These are phyloP conservation scores for Ascochyta viciae-villosae DNA, from an alignment of 2,329 filamentous ascomycete genomes.

Conservation along the genomic window DNA sequence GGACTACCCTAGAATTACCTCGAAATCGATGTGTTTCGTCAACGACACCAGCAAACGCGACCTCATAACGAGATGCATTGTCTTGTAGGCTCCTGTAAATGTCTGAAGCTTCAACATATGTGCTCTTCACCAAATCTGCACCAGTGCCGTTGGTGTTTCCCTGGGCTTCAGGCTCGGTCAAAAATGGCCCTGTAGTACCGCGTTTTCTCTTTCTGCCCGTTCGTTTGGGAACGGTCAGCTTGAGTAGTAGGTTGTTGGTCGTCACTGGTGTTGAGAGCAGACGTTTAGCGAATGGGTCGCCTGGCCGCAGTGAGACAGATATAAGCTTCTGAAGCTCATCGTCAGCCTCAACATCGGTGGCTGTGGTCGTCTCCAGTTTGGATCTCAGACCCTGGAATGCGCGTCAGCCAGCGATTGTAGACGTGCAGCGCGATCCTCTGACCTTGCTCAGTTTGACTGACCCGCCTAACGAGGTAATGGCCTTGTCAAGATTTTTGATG, in stretches of 20 bases:
- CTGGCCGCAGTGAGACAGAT: slow-evolving; percentile 78
- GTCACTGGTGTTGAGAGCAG: slow-evolving; percentile 77
- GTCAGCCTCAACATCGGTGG: slow-evolving; percentile 28
- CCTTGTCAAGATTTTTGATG: slow-evolving; percentile 69
- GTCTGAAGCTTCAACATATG: slow-evolving; percentile 39
- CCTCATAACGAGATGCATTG: slow-evolving; percentile 70
- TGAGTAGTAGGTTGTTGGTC: slow-evolving; percentile 85
- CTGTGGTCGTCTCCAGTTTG: slow-evolving; percentile 31
- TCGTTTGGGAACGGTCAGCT: slow-evolving; percentile 83
- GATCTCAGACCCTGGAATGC: slow-evolving; percentile 35
- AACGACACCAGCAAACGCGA: slow-evolving; percentile 75
- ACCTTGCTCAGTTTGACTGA: slow-evolving; percentile 62
- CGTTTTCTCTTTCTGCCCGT: slow-evolving; percentile 87
- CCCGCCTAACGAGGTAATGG: slow-evolving; percentile 68
- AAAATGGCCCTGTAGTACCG: slow-evolving; percentile 71
- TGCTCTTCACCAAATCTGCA: slow-evolving; percentile 1
- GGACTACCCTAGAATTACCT: slow-evolving; percentile 53
- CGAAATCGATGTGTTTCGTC: slow-evolving; percentile 87
- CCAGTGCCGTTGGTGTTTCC: neutral
- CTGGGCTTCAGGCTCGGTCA: slow-evolving; percentile 43
- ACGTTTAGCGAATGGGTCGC: slow-evolving; percentile 80
- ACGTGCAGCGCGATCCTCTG: slow-evolving; percentile 21
- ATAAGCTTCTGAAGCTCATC: slow-evolving; percentile 57
- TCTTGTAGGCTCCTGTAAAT: slow-evolving; percentile 72
- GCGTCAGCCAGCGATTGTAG: slow-evolving; percentile 19